Percentiles rank a stretch among this genome's conserved stretches.
phyloP scores from a whole-genome alignment of 345 rosid genomes.

The Lumnitzera racemosa region DNA sequence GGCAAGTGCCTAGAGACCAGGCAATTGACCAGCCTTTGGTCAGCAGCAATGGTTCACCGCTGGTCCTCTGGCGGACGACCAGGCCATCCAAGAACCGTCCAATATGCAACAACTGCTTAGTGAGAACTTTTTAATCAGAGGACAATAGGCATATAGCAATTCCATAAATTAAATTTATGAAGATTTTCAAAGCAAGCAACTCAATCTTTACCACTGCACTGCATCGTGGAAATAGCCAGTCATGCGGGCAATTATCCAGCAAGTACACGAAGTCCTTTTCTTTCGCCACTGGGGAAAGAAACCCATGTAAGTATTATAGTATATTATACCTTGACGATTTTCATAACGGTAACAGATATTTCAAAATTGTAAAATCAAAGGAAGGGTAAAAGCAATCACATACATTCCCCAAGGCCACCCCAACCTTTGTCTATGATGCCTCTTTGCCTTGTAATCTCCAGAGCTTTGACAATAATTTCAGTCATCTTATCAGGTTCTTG shows the following conservation, averaged over 20 bases:
- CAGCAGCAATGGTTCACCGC: too few relatives aligned
- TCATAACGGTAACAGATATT: neutral
- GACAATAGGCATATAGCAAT: too few relatives aligned
- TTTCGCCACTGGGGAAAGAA: conserved; percentile 37
- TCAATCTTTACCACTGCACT: conserved; percentile 46
- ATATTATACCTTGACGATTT: too few relatives aligned
- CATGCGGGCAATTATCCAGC: conserved; percentile 67
- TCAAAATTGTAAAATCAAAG: neutral
- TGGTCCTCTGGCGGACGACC: too few relatives aligned
- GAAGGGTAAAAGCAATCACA: conserved; percentile 10
- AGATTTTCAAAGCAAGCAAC: neutral
- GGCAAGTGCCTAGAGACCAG: too few relatives aligned
- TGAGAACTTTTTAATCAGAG: too few relatives aligned
- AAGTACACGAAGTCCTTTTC: conserved; percentile 37
- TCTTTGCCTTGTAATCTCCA: conserved; percentile 48
- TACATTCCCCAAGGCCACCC: conserved; percentile 71
- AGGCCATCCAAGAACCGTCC: too few relatives aligned
- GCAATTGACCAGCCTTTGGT: too few relatives aligned
- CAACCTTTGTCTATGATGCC: conserved; percentile 70
- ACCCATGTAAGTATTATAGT: too few relatives aligned
- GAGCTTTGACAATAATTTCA: conserved; percentile 40
- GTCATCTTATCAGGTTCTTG: conserved; percentile 60
- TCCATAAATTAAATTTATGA: too few relatives aligned
- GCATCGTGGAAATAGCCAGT: conserved; percentile 59
- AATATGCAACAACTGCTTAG: too few relatives aligned